phyloP scores from a whole-genome alignment of 2,329 filamentous ascomycete species.

The Colletotrichum spinosum region DNA sequence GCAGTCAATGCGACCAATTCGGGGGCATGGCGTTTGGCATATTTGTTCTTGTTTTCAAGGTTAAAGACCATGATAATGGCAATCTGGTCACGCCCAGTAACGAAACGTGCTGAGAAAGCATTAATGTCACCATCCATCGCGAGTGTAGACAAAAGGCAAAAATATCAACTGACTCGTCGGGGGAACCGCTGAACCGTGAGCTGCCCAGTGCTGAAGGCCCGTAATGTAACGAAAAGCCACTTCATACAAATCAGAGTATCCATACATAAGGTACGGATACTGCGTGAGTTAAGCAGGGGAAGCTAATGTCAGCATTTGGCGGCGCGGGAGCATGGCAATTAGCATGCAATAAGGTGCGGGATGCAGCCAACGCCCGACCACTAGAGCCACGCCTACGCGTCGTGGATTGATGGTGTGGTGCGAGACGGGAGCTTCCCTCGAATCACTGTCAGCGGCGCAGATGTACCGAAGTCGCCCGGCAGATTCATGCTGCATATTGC shows the following conservation, averaged over 20 bases:
- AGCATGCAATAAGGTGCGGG: constrained; percentile 23
- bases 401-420: constrained; percentile 7
- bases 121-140: too few species aligned
- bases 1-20: constrained; percentile 5
- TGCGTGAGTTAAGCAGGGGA: neutral
- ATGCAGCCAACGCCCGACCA: constrained; percentile 20
- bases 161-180: neutral
- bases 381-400: constrained; percentile 11
- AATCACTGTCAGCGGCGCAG: too few species aligned
- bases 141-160: neutral
- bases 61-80: constrained; percentile 1
- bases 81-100: neutral
- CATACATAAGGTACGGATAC: too few species aligned
- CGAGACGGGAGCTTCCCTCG: constrained; percentile 7
- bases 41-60: constrained; percentile 1
- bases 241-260: too few species aligned
- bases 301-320: constrained; percentile 14
- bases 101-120: neutral
- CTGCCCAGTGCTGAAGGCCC: constrained; percentile 13
- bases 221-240: too few species aligned
- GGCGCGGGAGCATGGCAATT: constrained; percentile 4
- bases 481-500: too few species aligned
- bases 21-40: too few species aligned
- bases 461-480: too few species aligned
- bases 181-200: constrained; percentile 33